Evolutionary conservation across 2,329 filamentous ascomycete species (phyloP).

Genomic region (Aspergillus nomiae): DNA sequence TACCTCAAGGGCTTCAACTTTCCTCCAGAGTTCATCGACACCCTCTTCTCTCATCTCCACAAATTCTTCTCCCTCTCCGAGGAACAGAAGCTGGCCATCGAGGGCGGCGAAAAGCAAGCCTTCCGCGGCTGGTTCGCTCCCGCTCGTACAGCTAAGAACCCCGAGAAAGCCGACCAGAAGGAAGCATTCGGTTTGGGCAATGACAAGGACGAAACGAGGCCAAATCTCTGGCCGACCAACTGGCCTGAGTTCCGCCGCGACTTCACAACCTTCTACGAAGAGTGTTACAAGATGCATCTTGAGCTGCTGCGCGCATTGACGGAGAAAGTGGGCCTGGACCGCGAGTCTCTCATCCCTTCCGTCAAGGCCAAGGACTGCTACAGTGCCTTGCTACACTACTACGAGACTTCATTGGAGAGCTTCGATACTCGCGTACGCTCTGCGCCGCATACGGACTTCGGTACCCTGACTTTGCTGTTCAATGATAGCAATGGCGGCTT

Average conservation of each 20-base stretch:
- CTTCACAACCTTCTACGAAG: conserved; percentile 10
- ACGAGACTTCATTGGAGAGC: background rate
- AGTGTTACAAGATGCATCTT: conserved; percentile 9
- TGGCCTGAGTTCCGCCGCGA: conserved; percentile 9
- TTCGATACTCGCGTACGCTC: conserved; percentile 3
- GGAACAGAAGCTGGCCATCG: conserved; percentile 1
- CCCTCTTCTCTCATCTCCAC: conserved; percentile 6
- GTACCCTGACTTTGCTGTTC: conserved; percentile 7
- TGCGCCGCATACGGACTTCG: conserved; percentile 9
- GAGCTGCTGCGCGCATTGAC: conserved; percentile 4
- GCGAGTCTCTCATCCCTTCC: conserved; percentile 5
- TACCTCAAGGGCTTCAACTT: conserved; percentile 9
- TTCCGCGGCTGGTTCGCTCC: conserved; percentile 13
- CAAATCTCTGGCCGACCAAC: conserved; percentile 6
- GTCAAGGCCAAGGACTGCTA: conserved; percentile 9
- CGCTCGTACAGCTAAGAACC: conserved; percentile 2
- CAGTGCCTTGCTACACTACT: conserved; percentile 8
- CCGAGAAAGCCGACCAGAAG: conserved; percentile 6
- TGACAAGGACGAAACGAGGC: conserved; percentile 7
- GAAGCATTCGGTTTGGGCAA: conserved; percentile 9
- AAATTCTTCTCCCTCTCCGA: conserved; percentile 6
- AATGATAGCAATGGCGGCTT: conserved; percentile 7
- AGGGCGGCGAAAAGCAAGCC: conserved; percentile 7
- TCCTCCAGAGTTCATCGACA: conserved; percentile 1
- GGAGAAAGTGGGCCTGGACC: conserved; percentile 5